phyloP scores from a whole-genome alignment of 176 grass and related monocot species.

The Oryza rufipogon region DNA sequence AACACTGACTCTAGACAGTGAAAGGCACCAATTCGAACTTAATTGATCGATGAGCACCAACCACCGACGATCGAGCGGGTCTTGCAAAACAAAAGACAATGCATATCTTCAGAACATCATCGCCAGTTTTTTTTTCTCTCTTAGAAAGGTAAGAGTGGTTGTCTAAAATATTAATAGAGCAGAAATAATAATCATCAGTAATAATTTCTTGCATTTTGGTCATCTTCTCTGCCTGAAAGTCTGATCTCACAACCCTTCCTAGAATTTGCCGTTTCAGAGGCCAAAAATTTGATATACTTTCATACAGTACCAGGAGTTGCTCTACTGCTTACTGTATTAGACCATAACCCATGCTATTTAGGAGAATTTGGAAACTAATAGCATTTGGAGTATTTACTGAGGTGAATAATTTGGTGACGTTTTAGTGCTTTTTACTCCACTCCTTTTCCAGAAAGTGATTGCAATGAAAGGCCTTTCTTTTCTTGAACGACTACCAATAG shows the following conservation, averaged over 20 bases:
- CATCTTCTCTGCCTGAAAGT: background rate
- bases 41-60: background rate
- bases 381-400: background rate
- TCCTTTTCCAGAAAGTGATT: constrained; percentile 14
- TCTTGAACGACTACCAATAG: constrained; percentile 8
- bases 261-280: background rate
- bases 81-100: background rate
- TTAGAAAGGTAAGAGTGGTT: background rate
- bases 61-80: background rate
- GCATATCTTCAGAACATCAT: background rate
- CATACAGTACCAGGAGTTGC: background rate
- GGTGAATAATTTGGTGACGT: background rate
- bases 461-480: background rate
- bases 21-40: constrained; percentile 22
- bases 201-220: background rate
- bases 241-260: background rate
- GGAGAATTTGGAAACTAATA: background rate
- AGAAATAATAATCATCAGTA: background rate
- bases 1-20: constrained; percentile 25
- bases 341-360: background rate
- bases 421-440: background rate
- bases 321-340: background rate
- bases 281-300: background rate
- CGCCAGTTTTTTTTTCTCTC: too few species aligned
- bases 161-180: background rate